phyloP scores from a whole-genome alignment of 345 rosid species.

The Zanthoxylum bungeanum region DNA sequence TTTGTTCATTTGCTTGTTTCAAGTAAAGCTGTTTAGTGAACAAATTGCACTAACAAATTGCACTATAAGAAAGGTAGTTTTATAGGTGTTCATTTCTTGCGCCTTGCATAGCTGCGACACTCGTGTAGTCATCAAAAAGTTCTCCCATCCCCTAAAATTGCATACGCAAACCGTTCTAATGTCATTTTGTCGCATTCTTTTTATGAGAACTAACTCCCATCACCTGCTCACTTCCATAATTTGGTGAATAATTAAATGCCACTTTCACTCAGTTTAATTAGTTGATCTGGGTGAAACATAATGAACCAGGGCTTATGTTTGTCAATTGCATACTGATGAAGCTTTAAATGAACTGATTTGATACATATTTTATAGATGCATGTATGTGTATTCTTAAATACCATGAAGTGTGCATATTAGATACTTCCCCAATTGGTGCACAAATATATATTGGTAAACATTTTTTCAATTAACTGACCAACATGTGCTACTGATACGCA shows the following conservation, averaged over 20 bases:
- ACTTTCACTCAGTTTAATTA: too few species aligned
- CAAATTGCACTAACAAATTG: neutral
- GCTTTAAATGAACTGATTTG: neutral
- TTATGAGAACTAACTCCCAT: too few species aligned
- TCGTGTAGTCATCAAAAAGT: too few species aligned
- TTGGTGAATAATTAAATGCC: too few species aligned
- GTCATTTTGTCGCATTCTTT: too few species aligned
- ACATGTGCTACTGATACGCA: slow-evolving; percentile 32
- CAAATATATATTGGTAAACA: neutral
- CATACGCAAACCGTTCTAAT: too few species aligned
- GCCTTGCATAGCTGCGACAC: too few species aligned
- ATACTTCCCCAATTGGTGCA: neutral
- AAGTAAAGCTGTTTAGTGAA: neutral
- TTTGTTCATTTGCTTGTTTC: neutral
- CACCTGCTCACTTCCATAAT: too few species aligned
- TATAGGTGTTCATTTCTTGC: too few species aligned
- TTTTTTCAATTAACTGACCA: neutral
- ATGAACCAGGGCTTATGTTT: neutral
- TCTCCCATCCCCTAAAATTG: too few species aligned
- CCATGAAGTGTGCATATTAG: neutral
- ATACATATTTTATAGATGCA: neutral
- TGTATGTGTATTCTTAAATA: neutral
- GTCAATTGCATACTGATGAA: too few species aligned
- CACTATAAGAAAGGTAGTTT: too few species aligned
- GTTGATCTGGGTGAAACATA: neutral